phyloP scores from a whole-genome alignment of 73 alveolate species.

The Paramecium biaurelia region DNA sequence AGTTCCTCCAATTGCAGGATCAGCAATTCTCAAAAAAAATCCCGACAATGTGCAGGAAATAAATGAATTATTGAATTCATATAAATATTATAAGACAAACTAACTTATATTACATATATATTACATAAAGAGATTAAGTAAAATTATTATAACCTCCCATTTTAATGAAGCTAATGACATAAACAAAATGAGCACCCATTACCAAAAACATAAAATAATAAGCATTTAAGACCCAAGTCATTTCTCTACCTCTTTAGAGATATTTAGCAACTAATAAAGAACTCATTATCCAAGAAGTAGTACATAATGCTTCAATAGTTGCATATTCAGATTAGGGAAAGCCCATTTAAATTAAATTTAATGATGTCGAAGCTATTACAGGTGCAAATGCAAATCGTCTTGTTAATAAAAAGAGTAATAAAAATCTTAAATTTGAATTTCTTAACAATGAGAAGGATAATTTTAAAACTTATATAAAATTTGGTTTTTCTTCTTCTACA shows the following conservation, averaged over 20 bases:
- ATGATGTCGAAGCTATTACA: neutral
- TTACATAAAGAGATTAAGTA: neutral
- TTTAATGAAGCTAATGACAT: neutral
- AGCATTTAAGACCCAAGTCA: conserved; percentile 24
- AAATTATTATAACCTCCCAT: conserved; percentile 6
- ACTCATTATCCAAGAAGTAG: neutral
- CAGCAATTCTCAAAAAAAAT: conserved; percentile 14
- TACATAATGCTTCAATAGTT: neutral
- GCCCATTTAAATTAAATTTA: conserved; percentile 29
- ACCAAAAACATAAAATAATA: neutral
- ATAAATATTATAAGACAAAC: neutral
- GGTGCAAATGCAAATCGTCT: conserved; percentile 9
- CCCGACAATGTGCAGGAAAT: neutral
- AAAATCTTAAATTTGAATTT: neutral
- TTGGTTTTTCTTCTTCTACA: neutral
- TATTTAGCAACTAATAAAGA: conserved; percentile 11
- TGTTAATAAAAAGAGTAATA: conserved; percentile 8
- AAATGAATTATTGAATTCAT: neutral
- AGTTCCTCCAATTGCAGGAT: conserved; percentile 34
- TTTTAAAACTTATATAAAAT: neutral
- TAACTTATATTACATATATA: neutral
- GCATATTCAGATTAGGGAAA: conserved; percentile 31
- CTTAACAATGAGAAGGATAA: neutral
- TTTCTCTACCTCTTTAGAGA: conserved; percentile 5
- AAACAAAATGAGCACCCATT: neutral